Conservation (phyloP, 2,329 filamentous ascomycete species). For the Thielaviopsis musarum region DNA sequence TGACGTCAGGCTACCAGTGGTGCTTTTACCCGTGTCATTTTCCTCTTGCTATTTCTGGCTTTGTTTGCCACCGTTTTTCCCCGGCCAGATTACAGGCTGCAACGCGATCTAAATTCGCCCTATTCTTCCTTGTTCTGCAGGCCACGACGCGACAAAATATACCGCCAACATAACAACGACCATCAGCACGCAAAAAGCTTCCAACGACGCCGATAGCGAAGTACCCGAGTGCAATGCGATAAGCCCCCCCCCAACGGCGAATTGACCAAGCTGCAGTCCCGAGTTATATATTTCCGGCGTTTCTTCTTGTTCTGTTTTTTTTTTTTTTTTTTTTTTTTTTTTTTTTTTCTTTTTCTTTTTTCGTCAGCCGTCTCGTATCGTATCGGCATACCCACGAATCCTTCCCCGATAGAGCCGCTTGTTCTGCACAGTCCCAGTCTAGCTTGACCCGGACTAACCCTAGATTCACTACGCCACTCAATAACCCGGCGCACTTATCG, state of each 20-base stretch:
- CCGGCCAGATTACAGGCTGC: not conserved
- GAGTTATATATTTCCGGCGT: too few species aligned
- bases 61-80: too few species aligned
- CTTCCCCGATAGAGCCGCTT: not conserved
- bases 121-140: not conserved
- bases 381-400: not conserved
- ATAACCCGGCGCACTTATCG: too few species aligned
- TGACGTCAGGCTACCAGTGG: too few species aligned
- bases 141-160: not conserved
- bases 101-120: not conserved
- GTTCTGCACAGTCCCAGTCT: not conserved
- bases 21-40: too few species aligned
- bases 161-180: too few species aligned
- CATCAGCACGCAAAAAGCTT: not conserved
- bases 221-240: not conserved
- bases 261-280: not conserved
- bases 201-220: not conserved
- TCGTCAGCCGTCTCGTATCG: not conserved
- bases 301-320: too few species aligned
- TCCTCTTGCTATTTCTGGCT: too few species aligned
- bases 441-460: not conserved
- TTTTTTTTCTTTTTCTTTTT: not conserved
- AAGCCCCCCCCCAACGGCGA: not conserved
- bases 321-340: not conserved
- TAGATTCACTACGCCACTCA: not conserved